phyloP scores from a whole-genome alignment of 2,329 filamentous ascomycete genomes.

The Aspergillus pseudoterreus region DNA sequence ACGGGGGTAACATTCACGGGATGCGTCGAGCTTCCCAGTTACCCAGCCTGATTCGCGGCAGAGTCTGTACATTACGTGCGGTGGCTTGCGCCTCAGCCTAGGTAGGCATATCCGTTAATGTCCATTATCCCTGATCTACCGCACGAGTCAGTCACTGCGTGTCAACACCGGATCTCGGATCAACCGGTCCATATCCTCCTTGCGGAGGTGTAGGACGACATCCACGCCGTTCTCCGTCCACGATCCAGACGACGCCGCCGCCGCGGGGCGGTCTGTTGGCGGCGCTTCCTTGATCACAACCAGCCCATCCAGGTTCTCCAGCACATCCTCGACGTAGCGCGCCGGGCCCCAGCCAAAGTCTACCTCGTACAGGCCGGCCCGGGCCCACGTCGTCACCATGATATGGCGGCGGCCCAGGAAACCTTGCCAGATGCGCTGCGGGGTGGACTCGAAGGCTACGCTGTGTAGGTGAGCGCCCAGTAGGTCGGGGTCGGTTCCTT shows the following conservation, averaged over 20 bases:
- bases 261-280: not conserved
- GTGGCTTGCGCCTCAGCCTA: no score
- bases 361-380: conserved; percentile 29
- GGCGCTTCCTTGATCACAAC: conserved; percentile 20
- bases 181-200: conserved; percentile 20
- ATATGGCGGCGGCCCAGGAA: conserved; percentile 44
- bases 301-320: conserved; percentile 17
- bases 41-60: no score
- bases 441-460: conserved; percentile 41
- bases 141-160: no score
- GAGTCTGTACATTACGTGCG: no score
- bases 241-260: not conserved
- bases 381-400: conserved; percentile 44
- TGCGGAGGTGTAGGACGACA: conserved; percentile 15
- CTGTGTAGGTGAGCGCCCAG: conserved; percentile 43
- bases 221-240: conserved; percentile 22
- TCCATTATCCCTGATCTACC: not conserved
- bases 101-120: not conserved
- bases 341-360: conserved; percentile 30
- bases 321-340: conserved; percentile 18
- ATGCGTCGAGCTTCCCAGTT: no score
- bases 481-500: conserved; percentile 34
- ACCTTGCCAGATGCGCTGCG: conserved; percentile 48
- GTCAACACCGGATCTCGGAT: conserved; percentile 16
- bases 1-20: no score